Base-by-base conservation (phyloP, 2,329 filamentous ascomycete species). In the Fonsecaea nubica region DNA sequence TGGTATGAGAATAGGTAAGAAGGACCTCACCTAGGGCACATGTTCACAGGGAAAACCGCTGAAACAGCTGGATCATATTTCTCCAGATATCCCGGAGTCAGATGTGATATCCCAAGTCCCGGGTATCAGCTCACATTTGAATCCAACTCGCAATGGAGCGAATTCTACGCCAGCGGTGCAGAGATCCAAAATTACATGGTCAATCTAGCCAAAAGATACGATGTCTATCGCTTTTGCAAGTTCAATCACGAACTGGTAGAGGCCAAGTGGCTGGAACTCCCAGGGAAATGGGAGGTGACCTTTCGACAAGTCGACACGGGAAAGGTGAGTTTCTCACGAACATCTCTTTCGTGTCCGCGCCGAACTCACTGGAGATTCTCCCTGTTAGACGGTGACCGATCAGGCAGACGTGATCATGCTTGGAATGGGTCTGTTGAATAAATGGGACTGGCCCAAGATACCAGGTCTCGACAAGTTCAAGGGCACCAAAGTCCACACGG, bases 91-190 rank as follows among this genome's bases (percentile, higher is more conserved):
- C 58, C 58, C 10, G 58, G 58, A 12, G 40, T 62, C 30, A 15
- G 21, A 15, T 63, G 58, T 61, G 80, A 35, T 83, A 84, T 32
- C 1, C 30, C 30, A 6, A 32, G 30, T 32, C 30, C 30, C 4
- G 30, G 30, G 6, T 32, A 32, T 57, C 81, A 85, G 63, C 84
- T 82, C 66, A 79, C 78, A 4, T 86, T 83, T 75, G 82, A 81
- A 65, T 52, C 32, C 32, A 66, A 66, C 30, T 82, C 82, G 73
- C 30, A 72, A n/a, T 75, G 73, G 73, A 64, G 65, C 7, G 54
- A 69, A n/a, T 72, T 68, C 42, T 75, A 70, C 48, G 57, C 33
- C 18, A 9, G 30, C 33, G 18, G 66, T 1, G 45, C 54, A 6
- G 66, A 73, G 59, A 72, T 72, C 8, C 60, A 61, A 25, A 21